phyloP scores from a whole-genome alignment of 2,329 filamentous ascomycete species.

The Ceratocystis huliohia region DNA sequence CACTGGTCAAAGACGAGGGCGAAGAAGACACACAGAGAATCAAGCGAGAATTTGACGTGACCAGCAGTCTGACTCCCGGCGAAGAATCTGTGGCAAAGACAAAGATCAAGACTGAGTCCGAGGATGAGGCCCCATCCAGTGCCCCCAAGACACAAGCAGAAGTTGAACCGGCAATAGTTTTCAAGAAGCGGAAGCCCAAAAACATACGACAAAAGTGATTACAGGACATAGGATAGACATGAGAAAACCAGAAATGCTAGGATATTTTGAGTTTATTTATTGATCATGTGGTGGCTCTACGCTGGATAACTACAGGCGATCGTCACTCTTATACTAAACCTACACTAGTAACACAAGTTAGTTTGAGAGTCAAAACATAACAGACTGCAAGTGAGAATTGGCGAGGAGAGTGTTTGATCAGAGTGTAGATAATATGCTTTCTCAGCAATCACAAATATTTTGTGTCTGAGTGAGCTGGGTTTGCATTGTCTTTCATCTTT shows the following conservation, averaged over 20 bases:
- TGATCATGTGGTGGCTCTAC: no score
- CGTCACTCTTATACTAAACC: no score
- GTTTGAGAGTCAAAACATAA: background rate
- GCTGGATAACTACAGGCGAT: no score
- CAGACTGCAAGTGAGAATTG: background rate
- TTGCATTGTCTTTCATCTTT: slow-evolving; percentile 19
- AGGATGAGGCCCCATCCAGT: slow-evolving; percentile 24
- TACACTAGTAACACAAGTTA: background rate
- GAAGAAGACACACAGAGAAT: background rate
- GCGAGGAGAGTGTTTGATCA: slow-evolving; percentile 13
- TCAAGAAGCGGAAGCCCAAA: slow-evolving; percentile 69
- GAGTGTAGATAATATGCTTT: slow-evolving; percentile 21
- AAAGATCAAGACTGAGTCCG: slow-evolving; percentile 23
- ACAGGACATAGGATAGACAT: background rate
- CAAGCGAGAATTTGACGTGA: background rate
- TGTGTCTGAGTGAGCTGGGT: slow-evolving; percentile 21
- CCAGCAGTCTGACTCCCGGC: background rate
- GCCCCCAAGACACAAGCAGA: slow-evolving; percentile 20
- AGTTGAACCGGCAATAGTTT: slow-evolving; percentile 38
- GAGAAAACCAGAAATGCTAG: no score
- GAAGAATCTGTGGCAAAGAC: slow-evolving; percentile 19
- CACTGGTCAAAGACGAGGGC: background rate
- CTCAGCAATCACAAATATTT: slow-evolving; percentile 18
- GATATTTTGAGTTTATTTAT: no score
- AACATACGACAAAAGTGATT: slow-evolving; percentile 45